Percentiles rank a stretch among this genome's conserved stretches.
These are phyloP conservation scores for Hyphopichia homilentoma DNA, from an alignment of 805 yeast genomes.

Conservation along the genomic window DNA sequence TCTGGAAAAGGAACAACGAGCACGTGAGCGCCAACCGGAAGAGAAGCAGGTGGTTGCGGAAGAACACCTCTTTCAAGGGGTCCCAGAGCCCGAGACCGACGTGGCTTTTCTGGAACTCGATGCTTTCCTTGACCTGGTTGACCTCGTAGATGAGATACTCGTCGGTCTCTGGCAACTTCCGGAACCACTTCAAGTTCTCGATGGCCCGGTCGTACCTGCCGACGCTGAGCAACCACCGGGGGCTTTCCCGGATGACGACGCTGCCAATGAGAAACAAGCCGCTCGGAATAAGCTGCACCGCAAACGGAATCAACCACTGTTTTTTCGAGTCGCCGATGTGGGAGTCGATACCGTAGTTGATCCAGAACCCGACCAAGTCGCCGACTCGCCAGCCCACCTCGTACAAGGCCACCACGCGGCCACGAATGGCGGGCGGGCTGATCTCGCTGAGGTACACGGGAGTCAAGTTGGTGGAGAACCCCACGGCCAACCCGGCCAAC, in stretches of 20 bases:
- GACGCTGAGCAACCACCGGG: constrained; percentile 33
- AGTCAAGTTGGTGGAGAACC: constrained; percentile 33
- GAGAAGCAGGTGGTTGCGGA: constrained; percentile 20
- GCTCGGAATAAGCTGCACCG: constrained; percentile 34
- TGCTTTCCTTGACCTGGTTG: constrained; percentile 30
- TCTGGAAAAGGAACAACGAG: constrained; percentile 31
- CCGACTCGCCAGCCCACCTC: constrained; percentile 40
- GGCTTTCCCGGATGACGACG: constrained; percentile 31
- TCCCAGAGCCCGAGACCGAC: constrained; percentile 34
- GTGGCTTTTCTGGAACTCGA: constrained; percentile 23
- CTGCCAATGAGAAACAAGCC: constrained; percentile 31
- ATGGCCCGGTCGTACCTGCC: constrained; percentile 28
- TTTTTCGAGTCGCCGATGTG: constrained; percentile 19
- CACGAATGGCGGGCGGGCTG: constrained; percentile 34
- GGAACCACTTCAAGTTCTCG: constrained; percentile 30
- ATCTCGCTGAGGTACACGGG: constrained; percentile 35
- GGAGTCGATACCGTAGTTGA: constrained; percentile 28
- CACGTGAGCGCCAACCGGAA: constrained; percentile 29
- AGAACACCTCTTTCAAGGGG: constrained; percentile 28
- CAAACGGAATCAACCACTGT: constrained; percentile 40
- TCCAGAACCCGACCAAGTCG: constrained; percentile 38
- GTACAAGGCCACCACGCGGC: constrained; percentile 26
- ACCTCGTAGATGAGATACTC: constrained; percentile 34
- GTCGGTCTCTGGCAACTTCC: constrained; percentile 30
- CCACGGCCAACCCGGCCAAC: constrained; percentile 33